Conservation (phyloP, 768 basidiomycete genomes). For the Tylopilus plumbeoviolaceoides region DNA sequence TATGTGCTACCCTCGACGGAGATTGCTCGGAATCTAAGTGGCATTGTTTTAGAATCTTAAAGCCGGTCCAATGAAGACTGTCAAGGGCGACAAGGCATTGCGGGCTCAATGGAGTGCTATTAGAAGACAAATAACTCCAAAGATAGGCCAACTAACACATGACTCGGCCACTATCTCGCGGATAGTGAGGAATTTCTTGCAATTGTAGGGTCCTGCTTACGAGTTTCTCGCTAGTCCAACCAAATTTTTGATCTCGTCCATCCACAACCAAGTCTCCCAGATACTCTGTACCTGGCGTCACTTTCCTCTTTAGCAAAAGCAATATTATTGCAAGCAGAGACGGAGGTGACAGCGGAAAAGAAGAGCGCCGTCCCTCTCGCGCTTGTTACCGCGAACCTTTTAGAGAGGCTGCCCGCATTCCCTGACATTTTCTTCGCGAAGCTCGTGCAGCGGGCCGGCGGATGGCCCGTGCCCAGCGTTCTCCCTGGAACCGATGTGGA, state of each 20-base stretch:
- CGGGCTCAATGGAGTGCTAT: slow-evolving; percentile 63
- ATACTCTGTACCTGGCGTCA: slow-evolving; percentile 63
- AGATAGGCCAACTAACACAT: slow-evolving; percentile 83
- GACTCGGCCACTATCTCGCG: slow-evolving; percentile 55
- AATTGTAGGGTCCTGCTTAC: slow-evolving; percentile 12
- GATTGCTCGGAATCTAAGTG: slow-evolving; percentile 22
- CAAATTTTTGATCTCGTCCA: slow-evolving; percentile 42
- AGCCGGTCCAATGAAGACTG: slow-evolving; percentile 52
- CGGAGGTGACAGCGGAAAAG: slow-evolving; percentile 87
- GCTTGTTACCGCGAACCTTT: slow-evolving; percentile 60
- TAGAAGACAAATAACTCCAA: slow-evolving; percentile 79
- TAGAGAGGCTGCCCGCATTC: slow-evolving; percentile 56
- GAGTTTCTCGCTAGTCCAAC: slow-evolving; percentile 28
- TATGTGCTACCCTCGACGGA: slow-evolving; percentile 27
- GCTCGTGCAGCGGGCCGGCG: slow-evolving; percentile 82
- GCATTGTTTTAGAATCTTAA: slow-evolving; percentile 51
- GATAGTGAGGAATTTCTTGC: slow-evolving; percentile 47
- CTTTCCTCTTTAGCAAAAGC: slow-evolving; percentile 87
- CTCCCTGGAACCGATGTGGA: slow-evolving; percentile 53
- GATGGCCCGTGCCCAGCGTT: slow-evolving; percentile 75
- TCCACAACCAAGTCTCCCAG: slow-evolving; percentile 27
- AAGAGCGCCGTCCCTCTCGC: slow-evolving; percentile 82
- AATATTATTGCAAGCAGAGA: slow-evolving; percentile 89
- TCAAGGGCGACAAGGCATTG: slow-evolving; percentile 53
- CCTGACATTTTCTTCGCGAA: slow-evolving; percentile 77